phyloP scores from a whole-genome alignment of 2,329 filamentous ascomycete species.

The Alternaria sp. region DNA sequence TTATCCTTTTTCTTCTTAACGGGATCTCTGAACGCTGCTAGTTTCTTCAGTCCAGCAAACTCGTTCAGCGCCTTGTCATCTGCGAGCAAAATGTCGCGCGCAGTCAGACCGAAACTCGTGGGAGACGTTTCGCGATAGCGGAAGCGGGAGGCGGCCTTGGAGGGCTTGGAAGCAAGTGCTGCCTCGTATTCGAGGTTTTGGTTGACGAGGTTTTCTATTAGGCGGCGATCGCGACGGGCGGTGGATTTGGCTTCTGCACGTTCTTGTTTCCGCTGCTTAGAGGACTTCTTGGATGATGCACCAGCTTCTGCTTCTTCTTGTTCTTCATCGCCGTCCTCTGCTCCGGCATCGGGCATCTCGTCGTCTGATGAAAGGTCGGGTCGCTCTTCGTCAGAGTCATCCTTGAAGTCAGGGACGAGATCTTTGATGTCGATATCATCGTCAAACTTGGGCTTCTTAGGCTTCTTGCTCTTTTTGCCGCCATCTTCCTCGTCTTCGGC shows the following conservation, averaged over 20 bases:
- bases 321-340: constrained; percentile 45
- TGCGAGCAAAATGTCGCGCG: constrained; percentile 89
- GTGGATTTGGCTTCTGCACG: constrained; percentile 70
- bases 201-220: constrained; percentile 87
- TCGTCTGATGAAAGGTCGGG: constrained; percentile 69
- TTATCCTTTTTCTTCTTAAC: constrained; percentile 90
- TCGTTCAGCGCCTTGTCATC: constrained; percentile 86
- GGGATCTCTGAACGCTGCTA: constrained; percentile 85
- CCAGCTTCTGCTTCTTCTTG: constrained; percentile 3
- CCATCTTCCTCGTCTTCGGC: constrained; percentile 52
- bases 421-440: constrained; percentile 98
- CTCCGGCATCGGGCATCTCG: constrained; percentile 56
- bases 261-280: constrained; percentile 58
- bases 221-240: constrained; percentile 80
- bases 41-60: constrained; percentile 92
- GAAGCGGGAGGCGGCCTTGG: constrained; percentile 67
- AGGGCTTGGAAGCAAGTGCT: constrained; percentile 61
- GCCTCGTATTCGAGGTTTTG: constrained; percentile 78
- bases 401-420: constrained; percentile 84
- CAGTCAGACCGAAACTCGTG: constrained; percentile 85
- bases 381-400: constrained; percentile 74
- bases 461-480: constrained; percentile 57
- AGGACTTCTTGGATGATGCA: constrained; percentile 46
- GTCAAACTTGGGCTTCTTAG: constrained; percentile 90
- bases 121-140: constrained; percentile 95